Evolutionary conservation across 2,329 filamentous ascomycete genomes (phyloP).

Genomic region (Pyricularia sp.): DNA sequence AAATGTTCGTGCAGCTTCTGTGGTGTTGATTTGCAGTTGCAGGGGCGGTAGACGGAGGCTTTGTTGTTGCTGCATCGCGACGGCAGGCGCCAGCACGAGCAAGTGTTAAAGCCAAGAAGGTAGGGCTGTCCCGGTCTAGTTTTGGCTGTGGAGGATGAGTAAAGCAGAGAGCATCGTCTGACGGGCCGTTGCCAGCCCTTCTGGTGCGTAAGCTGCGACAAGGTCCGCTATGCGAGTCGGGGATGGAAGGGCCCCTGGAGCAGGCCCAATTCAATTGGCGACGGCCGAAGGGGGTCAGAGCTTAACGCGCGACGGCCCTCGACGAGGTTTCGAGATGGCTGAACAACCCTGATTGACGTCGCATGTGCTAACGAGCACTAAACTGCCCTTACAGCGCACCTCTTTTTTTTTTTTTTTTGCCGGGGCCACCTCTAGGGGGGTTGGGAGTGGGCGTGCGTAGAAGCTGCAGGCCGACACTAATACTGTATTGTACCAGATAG

Average conservation of each 20-base stretch:
- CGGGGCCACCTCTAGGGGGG: background rate
- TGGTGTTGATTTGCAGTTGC: background rate
- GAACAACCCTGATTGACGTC: slow-evolving; percentile 37
- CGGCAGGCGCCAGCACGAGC: background rate
- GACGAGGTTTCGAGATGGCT: slow-evolving; percentile 28
- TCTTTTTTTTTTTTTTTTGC: background rate
- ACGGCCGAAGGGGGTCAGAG: slow-evolving; percentile 22
- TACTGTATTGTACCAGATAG: background rate
- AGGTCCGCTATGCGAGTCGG: slow-evolving; percentile 31
- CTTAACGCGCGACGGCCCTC: slow-evolving; percentile 21
- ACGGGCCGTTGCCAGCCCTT: slow-evolving; percentile 28
- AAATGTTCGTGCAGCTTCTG: background rate
- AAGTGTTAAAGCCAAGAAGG: background rate
- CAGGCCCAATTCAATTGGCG: slow-evolving; percentile 18
- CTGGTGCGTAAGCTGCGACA: slow-evolving; percentile 43
- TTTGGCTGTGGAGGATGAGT: slow-evolving; percentile 12
- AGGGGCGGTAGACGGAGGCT: background rate
- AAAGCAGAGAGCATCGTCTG: slow-evolving; percentile 18
- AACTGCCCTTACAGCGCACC: background rate
- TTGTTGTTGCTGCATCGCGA: background rate
- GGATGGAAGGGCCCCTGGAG: slow-evolving; percentile 11
- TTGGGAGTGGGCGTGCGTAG: background rate
- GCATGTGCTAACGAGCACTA: slow-evolving; percentile 25
- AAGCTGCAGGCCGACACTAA: background rate
- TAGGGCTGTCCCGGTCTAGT: slow-evolving; percentile 30